These are phyloP conservation scores for Hysterangium stoloniferum DNA, from an alignment of 768 basidiomycete species.

Conservation along the genomic window DNA sequence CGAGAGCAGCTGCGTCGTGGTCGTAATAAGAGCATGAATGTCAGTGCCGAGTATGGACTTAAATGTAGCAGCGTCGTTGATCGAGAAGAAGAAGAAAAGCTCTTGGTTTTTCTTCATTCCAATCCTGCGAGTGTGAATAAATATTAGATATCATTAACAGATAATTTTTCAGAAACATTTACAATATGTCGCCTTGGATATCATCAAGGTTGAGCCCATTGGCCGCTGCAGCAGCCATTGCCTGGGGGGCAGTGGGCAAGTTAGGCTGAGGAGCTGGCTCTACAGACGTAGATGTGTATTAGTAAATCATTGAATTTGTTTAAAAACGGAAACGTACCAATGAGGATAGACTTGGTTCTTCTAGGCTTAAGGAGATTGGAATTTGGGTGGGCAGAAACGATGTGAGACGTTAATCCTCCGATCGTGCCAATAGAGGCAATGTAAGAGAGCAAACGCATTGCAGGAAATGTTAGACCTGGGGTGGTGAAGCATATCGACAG, in stretches of 20 bases:
- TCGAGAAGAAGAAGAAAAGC: slow-evolving; percentile 19
- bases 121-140: slow-evolving; percentile 11
- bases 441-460: too few species aligned
- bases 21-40: slow-evolving; percentile 39
- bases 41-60: slow-evolving; percentile 28
- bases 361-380: too few species aligned
- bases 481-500: too few species aligned
- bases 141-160: too few species aligned
- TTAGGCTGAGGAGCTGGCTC: background rate
- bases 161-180: background rate
- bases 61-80: slow-evolving; percentile 29
- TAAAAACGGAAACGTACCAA: too few species aligned
- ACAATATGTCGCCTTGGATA: slow-evolving; percentile 6
- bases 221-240: background rate
- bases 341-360: too few species aligned
- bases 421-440: too few species aligned
- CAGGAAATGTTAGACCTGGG: too few species aligned
- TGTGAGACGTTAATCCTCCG: too few species aligned
- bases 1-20: slow-evolving; percentile 32
- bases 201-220: background rate
- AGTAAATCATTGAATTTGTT: too few species aligned
- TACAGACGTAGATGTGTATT: too few species aligned
- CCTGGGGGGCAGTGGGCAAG: background rate
- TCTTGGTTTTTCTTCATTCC: slow-evolving; percentile 21
- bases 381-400: too few species aligned